phyloP scores from a whole-genome alignment of 164 flowering plant species.

The Aristolochia contorta region DNA sequence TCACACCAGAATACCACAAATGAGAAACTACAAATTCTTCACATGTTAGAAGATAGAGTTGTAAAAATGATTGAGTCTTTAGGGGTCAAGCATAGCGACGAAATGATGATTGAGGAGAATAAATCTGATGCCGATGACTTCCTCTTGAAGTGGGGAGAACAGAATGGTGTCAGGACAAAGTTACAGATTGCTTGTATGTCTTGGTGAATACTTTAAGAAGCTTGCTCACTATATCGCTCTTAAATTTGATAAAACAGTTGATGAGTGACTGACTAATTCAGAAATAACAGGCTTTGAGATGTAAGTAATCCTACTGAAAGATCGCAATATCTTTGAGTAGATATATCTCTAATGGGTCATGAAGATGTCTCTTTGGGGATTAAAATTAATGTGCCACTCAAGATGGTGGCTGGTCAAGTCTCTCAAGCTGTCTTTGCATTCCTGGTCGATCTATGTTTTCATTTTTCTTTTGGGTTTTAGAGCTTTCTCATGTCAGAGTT shows the following conservation, averaged over 20 bases:
- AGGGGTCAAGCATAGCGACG: constrained; percentile 29
- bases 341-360: neutral
- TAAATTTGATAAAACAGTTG: neutral
- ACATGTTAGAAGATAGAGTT: constrained; percentile 27
- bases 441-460: no score
- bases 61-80: constrained; percentile 30
- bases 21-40: constrained; percentile 15
- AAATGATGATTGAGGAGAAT: constrained; percentile 17
- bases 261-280: neutral
- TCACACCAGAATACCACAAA: constrained; percentile 13
- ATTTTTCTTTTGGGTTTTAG: no score
- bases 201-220: neutral
- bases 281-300: neutral
- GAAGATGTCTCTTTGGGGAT: neutral
- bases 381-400: no score
- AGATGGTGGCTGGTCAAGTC: no score
- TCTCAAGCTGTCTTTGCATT: no score
- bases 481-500: no score
- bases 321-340: neutral
- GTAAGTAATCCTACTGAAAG: neutral
- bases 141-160: constrained; percentile 57
- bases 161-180: constrained; percentile 44
- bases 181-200: constrained; percentile 59
- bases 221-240: neutral
- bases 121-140: constrained; percentile 34